A percentile compares a stretch with the other conserved stretches of the same genome.
Conservation (phyloP, 208 protist species). For the Wallacemonas collosoma region DNA sequence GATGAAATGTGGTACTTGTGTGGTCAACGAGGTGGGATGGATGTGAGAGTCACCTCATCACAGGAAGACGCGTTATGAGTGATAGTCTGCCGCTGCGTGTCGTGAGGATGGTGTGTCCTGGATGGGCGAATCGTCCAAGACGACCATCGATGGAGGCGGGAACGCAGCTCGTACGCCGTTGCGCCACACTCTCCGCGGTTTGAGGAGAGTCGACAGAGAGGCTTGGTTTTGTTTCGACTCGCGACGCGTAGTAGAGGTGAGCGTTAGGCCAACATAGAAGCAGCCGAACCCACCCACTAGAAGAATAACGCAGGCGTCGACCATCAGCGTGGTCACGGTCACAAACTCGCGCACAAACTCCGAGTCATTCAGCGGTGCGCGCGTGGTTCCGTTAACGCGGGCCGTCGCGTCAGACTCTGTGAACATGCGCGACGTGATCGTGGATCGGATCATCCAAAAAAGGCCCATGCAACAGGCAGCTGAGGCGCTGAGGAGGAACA, state of each 20-base stretch:
- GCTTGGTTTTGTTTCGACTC: conserved; percentile 43
- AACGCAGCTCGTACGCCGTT: conserved; percentile 32
- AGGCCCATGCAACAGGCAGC: conserved; percentile 32
- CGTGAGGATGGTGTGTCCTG: neutral
- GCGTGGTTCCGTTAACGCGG: neutral
- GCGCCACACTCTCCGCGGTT: conserved; percentile 30
- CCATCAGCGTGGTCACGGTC: conserved; percentile 39
- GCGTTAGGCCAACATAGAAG: conserved; percentile 58
- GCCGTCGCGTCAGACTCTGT: neutral
- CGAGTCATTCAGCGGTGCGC: neutral
- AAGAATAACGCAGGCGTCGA: conserved; percentile 47
- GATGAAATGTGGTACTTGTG: too few relatives aligned
- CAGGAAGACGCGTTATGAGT: too few relatives aligned
- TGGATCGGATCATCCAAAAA: conserved; percentile 39
- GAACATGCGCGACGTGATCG: conserved; percentile 7
- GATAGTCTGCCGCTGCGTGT: neutral
- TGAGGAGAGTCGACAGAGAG: conserved; percentile 26
- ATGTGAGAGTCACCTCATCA: too few relatives aligned
- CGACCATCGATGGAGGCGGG: conserved; percentile 40
- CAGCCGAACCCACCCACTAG: conserved; percentile 56
- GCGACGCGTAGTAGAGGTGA: conserved; percentile 54
- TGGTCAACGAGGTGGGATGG: too few relatives aligned
- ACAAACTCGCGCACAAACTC: conserved; percentile 21
- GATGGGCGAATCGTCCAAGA: neutral
- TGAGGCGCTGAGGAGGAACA: conserved; percentile 45